phyloP scores from a whole-genome alignment of 192 early-diverging fungal species.

The Coemansia sp. region DNA sequence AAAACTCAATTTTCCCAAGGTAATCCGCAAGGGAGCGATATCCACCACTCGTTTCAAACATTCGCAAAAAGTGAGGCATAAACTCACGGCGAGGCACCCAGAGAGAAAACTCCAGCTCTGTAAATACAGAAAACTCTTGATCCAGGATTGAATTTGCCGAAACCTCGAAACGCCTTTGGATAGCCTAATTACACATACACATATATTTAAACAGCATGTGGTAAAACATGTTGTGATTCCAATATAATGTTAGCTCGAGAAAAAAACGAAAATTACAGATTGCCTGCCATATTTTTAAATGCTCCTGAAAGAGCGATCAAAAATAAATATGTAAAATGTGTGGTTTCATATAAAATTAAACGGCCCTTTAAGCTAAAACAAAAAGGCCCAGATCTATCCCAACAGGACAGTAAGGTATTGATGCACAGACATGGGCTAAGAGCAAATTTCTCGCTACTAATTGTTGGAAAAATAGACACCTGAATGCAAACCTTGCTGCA shows the following conservation, averaged over 20 bases:
- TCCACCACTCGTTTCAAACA: slow-evolving; percentile 66
- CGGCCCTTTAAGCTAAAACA: too few species aligned
- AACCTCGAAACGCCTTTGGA: slow-evolving; percentile 76
- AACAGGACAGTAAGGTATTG: too few species aligned
- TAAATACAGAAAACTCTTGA: slow-evolving; percentile 90
- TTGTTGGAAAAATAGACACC: too few species aligned
- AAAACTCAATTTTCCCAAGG: slow-evolving; percentile 26
- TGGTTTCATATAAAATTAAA: too few species aligned
- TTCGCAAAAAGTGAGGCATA: slow-evolving; percentile 89
- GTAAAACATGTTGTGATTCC: background rate
- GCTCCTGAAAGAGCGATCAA: too few species aligned
- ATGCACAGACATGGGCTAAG: too few species aligned
- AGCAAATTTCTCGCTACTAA: too few species aligned
- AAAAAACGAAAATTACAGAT: too few species aligned
- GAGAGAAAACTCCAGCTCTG: slow-evolving; percentile 86
- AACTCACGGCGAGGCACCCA: slow-evolving; percentile 85
- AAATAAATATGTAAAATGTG: too few species aligned
- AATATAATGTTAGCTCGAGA: background rate
- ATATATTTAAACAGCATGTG: slow-evolving; percentile 6
- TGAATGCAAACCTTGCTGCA: too few species aligned
- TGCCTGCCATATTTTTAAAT: too few species aligned
- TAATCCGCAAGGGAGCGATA: slow-evolving; percentile 37
- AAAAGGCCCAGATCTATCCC: too few species aligned
- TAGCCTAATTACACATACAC: slow-evolving; percentile 48
- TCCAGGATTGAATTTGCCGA: slow-evolving; percentile 75